Base-by-base conservation (phyloP, 768 basidiomycete species). In the Termitomyces bulborhizus region DNA sequence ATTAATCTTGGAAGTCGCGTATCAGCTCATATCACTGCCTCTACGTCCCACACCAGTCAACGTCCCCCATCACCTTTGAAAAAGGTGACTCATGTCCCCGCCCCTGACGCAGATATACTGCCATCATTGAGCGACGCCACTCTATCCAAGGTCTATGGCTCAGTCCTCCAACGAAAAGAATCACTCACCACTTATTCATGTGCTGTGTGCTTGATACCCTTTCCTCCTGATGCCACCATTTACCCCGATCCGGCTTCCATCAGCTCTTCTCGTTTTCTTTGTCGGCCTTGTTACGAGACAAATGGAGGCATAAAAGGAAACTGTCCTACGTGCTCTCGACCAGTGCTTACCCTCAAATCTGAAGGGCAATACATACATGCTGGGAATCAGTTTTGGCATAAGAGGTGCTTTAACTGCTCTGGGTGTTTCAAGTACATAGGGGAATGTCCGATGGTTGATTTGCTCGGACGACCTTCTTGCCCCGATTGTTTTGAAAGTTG, bases 121-220 rank as follows among this genome's bases (percentile, higher is more conserved):
- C 83, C 81, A 26, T 83, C 80, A 31, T 69, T 75, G 6, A 66
- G 75, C 37, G 76, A 78, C 61, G 78, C 78, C 8, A 81, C 86
- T 1, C 81, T 88, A 18, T 82, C 90, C 42, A 93, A 90, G 68
- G 90, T 86, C 4, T 93, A 91, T 60, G 91, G 91, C 27, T 91
- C 91, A 0, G 79, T 93, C 24, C 73, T 93, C 16, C 90, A 92
- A 64, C 82, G 88, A 24, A 84, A 84, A 60, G 88, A 88, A 63
- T 79, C 85, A 6, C 76, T 92, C n/a, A 67, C 78, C 8, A 78
- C 83, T 27, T 85, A 86, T 62, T 80, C 81, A 3, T 93, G 91
- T 65, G 79, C 78, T 34, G 66, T 82, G 12, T 93, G 91, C 65
- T 71, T 74, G 15, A 68, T 75, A 0, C 72, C 76, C 9, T 93